A percentile compares a stretch with the other conserved stretches of the same genome.
Evolutionary conservation across 1,139 yeast genomes (phyloP).

Genomic region (Tardiomyces depauwii): DNA sequence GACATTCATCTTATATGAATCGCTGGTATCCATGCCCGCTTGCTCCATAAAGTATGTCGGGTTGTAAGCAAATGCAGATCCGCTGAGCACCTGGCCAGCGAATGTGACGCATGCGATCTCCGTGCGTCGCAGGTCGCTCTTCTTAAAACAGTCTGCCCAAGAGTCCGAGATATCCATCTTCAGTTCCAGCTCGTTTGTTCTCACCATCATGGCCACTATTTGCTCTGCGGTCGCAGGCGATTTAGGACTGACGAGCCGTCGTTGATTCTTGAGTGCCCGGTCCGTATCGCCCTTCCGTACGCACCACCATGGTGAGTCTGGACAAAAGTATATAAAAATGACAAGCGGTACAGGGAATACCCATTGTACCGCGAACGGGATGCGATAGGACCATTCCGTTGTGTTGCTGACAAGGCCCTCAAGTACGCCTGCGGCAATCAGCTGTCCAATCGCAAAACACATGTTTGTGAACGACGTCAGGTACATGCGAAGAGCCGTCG

Average conservation of each 20-base stretch:
- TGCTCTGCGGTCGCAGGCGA: slow-evolving; percentile 22
- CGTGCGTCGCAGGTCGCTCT: slow-evolving; percentile 44
- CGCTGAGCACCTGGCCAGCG: slow-evolving; percentile 41
- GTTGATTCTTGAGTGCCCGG: slow-evolving; percentile 26
- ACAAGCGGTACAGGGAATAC: slow-evolving; percentile 45
- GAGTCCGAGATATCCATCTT: slow-evolving; percentile 25
- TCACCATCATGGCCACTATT: slow-evolving; percentile 30
- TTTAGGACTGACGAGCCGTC: slow-evolving; percentile 5
- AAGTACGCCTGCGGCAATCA: slow-evolving; percentile 32
- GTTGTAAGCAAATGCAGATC: slow-evolving; percentile 33
- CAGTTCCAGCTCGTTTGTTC: slow-evolving; percentile 37
- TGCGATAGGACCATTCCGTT: slow-evolving; percentile 26
- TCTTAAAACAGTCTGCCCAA: slow-evolving; percentile 41
- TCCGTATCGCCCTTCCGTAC: slow-evolving; percentile 29
- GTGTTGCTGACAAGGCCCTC: slow-evolving; percentile 19
- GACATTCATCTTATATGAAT: slow-evolving; percentile 17
- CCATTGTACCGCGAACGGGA: slow-evolving; percentile 49
- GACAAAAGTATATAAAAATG: slow-evolving; percentile 36
- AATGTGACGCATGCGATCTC: slow-evolving; percentile 39
- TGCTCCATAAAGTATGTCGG: slow-evolving; percentile 16
- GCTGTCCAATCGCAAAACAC: slow-evolving; percentile 37
- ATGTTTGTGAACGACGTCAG: slow-evolving; percentile 34
- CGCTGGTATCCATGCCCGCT: slow-evolving; percentile 15
- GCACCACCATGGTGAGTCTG: slow-evolving; percentile 50
- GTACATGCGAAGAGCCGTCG: slow-evolving; percentile 32